A percentile compares a stretch with the other conserved stretches of the same genome.
Conservation (phyloP, 139 green algal genomes). For the Auxenochlorella pyrenoidosa region DNA sequence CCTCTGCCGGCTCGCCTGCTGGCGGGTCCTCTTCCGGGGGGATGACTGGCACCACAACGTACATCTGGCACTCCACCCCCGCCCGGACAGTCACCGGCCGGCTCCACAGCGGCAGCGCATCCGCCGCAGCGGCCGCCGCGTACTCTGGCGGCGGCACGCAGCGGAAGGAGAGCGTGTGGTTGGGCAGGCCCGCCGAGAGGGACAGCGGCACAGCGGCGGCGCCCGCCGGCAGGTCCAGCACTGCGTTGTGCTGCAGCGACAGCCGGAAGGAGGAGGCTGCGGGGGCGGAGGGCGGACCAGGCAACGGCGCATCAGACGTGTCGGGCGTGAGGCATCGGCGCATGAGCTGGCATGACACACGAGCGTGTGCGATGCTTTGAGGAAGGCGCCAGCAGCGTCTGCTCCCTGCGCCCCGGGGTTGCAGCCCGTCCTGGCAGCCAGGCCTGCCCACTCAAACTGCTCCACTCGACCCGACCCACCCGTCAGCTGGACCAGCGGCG, state of each 20-base stretch:
- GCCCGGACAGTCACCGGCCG: constrained; percentile 6
- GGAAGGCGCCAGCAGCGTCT: too few species aligned
- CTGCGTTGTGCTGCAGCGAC: background rate
- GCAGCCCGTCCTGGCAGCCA: too few species aligned
- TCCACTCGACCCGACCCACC: background rate
- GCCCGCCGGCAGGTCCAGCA: constrained; percentile 47
- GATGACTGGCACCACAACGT: constrained; percentile 44
- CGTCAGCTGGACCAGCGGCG: constrained; percentile 9
- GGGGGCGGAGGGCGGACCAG: too few species aligned
- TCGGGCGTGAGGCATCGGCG: too few species aligned
- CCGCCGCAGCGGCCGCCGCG: background rate
- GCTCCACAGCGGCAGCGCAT: constrained; percentile 37
- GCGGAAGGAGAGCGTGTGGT: constrained; percentile 35
- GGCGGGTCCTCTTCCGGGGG: background rate
- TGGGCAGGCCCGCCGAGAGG: constrained; percentile 11
- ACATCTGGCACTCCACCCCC: constrained; percentile 19
- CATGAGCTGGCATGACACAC: too few species aligned
- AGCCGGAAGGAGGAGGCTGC: constrained; percentile 31
- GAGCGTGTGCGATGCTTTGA: too few species aligned
- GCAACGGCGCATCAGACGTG: too few species aligned
- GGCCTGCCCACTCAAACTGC: too few species aligned
- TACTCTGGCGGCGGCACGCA: constrained; percentile 11
- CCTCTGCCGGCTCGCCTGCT: background rate
- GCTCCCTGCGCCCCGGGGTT: too few species aligned
- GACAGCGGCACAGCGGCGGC: constrained; percentile 45